Base-by-base conservation (phyloP, 2,329 filamentous ascomycete genomes). In the Neopestalotiopsis rosae region DNA sequence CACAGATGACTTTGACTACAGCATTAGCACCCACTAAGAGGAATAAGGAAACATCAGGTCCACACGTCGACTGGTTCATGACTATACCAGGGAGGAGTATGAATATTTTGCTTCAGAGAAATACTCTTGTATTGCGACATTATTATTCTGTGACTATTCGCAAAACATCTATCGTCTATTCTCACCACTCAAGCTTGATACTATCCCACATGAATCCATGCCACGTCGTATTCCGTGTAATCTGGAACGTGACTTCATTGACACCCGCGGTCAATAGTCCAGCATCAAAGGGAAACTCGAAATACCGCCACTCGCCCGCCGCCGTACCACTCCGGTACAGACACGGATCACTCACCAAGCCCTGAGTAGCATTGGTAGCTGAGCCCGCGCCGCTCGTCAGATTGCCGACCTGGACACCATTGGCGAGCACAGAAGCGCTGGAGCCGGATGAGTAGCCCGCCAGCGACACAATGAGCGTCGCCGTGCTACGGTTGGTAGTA, bases 281-380 rank as follows among this genome's bases (percentile, higher is more conserved):
- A 4, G 68, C 70, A 7, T 72, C 69, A 9, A 79, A 74, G 12
- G 70, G 69, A 63, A 78, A 83, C 74, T 86, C 81, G 30, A 84
- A 79, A 24, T 83, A 77, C 67, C 81, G 77, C 83, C 83, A 86
- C 75, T 86, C 84, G 1, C 85, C 84, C 5, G 81, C 83, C 30
- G 76, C 74, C 6, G 83, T 86, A 24, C 79, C 83, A 10, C 80
- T 82, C n/a, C 84, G 79, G 74, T 86, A 86, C 45, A 85, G 77
- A 24, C 80, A 80, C 4, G 84, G 84, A 70, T 86, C 85, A 49
- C 75, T 84, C 34, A 79, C 67, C 38, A 86, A 61, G 10, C 63
- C 59, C 20, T 52, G 13, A 32, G 67, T 68, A n/a, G 45, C 45
- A n/a, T 64, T 64, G 4, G 24, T 42, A 1, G 34, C 45, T 5